phyloP scores from a whole-genome alignment of 768 basidiomycete species.

The Lactarius sanguifluus region DNA sequence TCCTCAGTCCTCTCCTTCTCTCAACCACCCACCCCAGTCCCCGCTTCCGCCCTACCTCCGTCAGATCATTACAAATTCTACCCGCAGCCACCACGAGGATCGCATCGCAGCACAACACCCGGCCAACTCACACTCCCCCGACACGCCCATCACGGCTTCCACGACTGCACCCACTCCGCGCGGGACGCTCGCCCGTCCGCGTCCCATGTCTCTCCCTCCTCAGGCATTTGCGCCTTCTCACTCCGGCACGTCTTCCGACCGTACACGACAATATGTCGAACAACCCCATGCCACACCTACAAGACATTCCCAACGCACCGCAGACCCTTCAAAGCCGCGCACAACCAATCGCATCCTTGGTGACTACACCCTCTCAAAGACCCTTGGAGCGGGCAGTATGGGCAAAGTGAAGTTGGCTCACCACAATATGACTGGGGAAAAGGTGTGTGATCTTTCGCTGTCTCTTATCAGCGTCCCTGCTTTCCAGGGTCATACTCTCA shows the following conservation, averaged over 20 bases:
- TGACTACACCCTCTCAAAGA: constrained; percentile 95
- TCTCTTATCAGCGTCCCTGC: constrained; percentile 59
- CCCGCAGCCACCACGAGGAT: constrained; percentile 31
- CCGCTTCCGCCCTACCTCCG: neutral
- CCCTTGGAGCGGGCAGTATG: constrained; percentile 97
- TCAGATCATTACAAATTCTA: constrained; percentile 17
- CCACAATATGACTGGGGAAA: constrained; percentile 86
- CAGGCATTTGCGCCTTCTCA: constrained; percentile 45
- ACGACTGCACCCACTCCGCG: constrained; percentile 25
- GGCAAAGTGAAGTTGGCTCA: constrained; percentile 97
- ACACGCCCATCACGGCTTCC: constrained; percentile 18
- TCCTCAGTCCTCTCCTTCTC: constrained; percentile 31
- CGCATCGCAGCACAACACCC: constrained; percentile 36
- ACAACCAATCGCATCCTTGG: constrained; percentile 66
- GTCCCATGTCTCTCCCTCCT: constrained; percentile 77
- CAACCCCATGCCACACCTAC: constrained; percentile 27
- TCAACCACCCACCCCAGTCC: constrained; percentile 21
- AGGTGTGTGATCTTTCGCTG: constrained; percentile 54
- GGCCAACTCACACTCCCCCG: constrained; percentile 35
- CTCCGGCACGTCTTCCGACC: constrained; percentile 32
- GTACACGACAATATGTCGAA: constrained; percentile 31
- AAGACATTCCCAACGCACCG: constrained; percentile 25
- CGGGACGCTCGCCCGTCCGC: constrained; percentile 41
- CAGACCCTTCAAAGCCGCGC: constrained; percentile 33
- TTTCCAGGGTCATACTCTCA: neutral